Conservation (phyloP, 73 alveolate species). For the Uronychia setigera region DNA sequence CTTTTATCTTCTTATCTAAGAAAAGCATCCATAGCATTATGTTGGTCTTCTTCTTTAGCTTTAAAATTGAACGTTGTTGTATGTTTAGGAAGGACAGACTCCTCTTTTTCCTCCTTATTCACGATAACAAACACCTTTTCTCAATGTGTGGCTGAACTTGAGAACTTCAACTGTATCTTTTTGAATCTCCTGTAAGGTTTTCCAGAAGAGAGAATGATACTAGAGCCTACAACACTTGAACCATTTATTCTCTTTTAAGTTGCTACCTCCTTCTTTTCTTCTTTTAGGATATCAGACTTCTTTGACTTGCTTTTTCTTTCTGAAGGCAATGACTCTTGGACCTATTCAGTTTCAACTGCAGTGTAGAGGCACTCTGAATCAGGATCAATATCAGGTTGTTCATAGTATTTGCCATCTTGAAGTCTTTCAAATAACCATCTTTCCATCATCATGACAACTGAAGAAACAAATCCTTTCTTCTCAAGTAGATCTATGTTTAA, state of each 20-base stretch:
- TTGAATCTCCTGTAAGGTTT: not conserved
- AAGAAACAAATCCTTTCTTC: not conserved
- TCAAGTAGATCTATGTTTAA: not conserved
- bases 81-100: no score
- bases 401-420: slow-evolving; percentile 20
- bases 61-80: no score
- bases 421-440: slow-evolving; percentile 21
- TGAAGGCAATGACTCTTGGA: no score
- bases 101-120: not conserved
- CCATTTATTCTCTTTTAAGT: not conserved
- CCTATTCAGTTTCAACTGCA: not conserved
- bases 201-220: not conserved
- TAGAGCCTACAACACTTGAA: not conserved
- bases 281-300: not conserved
- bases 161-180: not conserved
- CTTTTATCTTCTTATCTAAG: no score
- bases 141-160: not conserved
- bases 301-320: not conserved
- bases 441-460: slow-evolving; percentile 15
- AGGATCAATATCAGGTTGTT: slow-evolving; percentile 9
- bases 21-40: no score
- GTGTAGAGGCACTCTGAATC: not conserved
- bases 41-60: no score
- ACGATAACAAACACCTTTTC: not conserved
- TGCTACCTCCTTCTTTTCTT: not conserved